Evolutionary conservation across 306 rosid genomes (phyloP).

Genomic region (Trifolium subterraneum): DNA sequence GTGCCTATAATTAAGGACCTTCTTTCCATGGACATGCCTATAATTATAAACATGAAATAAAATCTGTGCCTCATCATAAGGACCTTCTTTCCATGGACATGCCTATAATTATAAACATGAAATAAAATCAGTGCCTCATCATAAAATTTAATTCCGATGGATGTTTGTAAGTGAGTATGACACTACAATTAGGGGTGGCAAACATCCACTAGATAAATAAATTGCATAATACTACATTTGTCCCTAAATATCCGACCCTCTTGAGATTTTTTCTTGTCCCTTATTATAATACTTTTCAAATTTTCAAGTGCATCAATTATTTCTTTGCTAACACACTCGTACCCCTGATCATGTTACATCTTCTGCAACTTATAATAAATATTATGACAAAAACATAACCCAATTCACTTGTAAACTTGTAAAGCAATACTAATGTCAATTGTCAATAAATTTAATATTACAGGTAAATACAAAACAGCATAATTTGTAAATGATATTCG

Average conservation of each 20-base stretch:
- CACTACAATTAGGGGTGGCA: background rate
- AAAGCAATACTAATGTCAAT: too few relatives aligned
- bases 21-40: conserved; percentile 97
- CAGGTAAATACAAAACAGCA: conserved; percentile 45
- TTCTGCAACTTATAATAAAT: background rate
- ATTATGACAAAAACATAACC: background rate
- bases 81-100: conserved; percentile 93
- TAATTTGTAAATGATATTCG: conserved; percentile 34
- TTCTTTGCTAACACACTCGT: background rate
- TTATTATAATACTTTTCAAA: background rate
- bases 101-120: conserved; percentile 54
- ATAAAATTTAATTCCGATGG: background rate
- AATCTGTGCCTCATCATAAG: conserved; percentile 47
- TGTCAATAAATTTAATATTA: too few relatives aligned
- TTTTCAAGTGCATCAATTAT: background rate
- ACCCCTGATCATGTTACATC: background rate
- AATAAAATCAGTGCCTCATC: background rate
- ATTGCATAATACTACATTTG: background rate
- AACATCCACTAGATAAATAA: background rate
- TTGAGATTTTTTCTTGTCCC: background rate
- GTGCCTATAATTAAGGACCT: conserved; percentile 84
- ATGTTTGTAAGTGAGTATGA: background rate
- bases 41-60: background rate
- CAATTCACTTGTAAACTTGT: too few relatives aligned
- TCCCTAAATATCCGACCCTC: background rate